A percentile compares a stretch with the other conserved stretches of the same genome.
These are phyloP conservation scores for Ophiostoma sp. DNA, from an alignment of 2,329 filamentous ascomycete genomes.

Conservation along the genomic window DNA sequence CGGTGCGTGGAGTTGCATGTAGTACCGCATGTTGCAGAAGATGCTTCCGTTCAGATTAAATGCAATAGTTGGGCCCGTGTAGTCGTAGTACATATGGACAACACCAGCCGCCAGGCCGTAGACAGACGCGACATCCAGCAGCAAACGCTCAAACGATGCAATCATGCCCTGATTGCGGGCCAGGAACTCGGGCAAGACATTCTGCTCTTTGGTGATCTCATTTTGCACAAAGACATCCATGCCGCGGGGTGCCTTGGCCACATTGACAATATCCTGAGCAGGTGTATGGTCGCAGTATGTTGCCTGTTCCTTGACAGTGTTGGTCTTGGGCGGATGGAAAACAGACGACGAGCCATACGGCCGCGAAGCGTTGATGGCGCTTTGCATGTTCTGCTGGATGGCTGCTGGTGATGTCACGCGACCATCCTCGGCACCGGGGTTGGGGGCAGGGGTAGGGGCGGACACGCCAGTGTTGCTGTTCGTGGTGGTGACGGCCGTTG, in stretches of 20 bases:
- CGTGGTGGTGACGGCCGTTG: not conserved
- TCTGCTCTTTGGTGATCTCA: slow-evolving; percentile 36
- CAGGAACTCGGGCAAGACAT: slow-evolving; percentile 52
- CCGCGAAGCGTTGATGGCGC: slow-evolving; percentile 72
- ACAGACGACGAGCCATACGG: slow-evolving; percentile 67
- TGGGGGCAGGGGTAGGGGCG: not conserved
- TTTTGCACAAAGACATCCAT: slow-evolving; percentile 69
- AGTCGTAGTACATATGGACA: slow-evolving; percentile 84
- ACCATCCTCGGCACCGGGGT: slow-evolving; percentile 39
- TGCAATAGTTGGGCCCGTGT: slow-evolving; percentile 73
- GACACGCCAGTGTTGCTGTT: slow-evolving; percentile 7
- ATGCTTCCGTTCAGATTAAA: slow-evolving; percentile 85
- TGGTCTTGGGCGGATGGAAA: slow-evolving; percentile 67
- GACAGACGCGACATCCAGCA: slow-evolving; percentile 64
- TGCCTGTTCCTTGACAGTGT: slow-evolving; percentile 71
- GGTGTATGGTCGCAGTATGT: slow-evolving; percentile 80
- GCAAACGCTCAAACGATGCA: slow-evolving; percentile 62
- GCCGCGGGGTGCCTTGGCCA: slow-evolving; percentile 63
- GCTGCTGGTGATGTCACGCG: slow-evolving; percentile 56
- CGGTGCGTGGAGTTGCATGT: slow-evolving; percentile 66
- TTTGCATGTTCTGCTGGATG: slow-evolving; percentile 65
- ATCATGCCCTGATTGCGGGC: slow-evolving; percentile 55
- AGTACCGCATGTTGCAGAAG: slow-evolving; percentile 92
- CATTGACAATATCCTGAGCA: slow-evolving; percentile 65
- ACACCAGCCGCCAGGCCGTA: slow-evolving; percentile 65